Evolutionary conservation across 2,329 filamentous ascomycete genomes (phyloP).

Genomic region (Dactylellina sp.): DNA sequence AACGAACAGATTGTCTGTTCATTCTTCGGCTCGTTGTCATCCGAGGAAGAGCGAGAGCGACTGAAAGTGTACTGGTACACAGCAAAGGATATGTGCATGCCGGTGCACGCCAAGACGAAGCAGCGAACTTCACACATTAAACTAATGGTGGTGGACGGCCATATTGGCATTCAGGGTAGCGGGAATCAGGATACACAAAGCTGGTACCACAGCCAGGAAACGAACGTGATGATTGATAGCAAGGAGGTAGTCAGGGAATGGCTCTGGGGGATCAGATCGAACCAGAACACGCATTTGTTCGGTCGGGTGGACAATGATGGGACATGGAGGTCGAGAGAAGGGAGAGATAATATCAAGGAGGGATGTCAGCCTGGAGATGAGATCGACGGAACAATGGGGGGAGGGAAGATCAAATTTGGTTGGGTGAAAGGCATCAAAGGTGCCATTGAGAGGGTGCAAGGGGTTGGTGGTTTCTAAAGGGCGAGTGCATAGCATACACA

Average conservation of each 20-base stretch:
- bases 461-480: conserved; percentile 68
- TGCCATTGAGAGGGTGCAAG: conserved; percentile 71
- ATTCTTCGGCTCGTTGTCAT: conserved; percentile 70
- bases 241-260: conserved; percentile 72
- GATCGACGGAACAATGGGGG: conserved; percentile 31
- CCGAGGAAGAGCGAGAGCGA: conserved; percentile 65
- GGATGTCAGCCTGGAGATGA: conserved; percentile 67
- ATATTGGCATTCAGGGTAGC: conserved; percentile 77
- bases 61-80: conserved; percentile 78
- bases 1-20: conserved; percentile 77
- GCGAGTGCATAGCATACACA: neutral
- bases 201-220: conserved; percentile 82
- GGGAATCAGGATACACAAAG: conserved; percentile 85
- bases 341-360: conserved; percentile 67
- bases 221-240: conserved; percentile 80
- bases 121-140: conserved; percentile 78
- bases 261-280: conserved; percentile 72
- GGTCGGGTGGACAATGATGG: conserved; percentile 71
- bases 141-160: conserved; percentile 77
- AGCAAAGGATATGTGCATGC: conserved; percentile 76
- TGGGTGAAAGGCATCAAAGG: conserved; percentile 72
- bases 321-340: conserved; percentile 71
- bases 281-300: conserved; percentile 75
- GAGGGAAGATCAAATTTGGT: conserved; percentile 64
- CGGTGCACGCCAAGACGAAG: conserved; percentile 75